Conservation (phyloP, 495 filamentous ascomycete genomes). For the Aspergillus ostianus region DNA sequence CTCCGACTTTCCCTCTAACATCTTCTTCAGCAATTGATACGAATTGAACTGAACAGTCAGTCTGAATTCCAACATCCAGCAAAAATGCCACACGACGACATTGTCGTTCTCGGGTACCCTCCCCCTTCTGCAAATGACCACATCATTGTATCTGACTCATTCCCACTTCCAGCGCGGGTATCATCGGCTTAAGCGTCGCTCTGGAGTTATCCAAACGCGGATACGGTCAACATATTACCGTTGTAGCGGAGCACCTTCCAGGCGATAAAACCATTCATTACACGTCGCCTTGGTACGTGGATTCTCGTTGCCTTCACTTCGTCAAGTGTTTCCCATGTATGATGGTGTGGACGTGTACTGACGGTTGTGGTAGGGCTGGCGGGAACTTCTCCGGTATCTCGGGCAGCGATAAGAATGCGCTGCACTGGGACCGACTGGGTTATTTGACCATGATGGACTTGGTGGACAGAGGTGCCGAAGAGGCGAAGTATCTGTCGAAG, state of each 20-base stretch:
- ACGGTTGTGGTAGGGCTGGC: slow-evolving; percentile 23
- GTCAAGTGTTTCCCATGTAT: too few relatives aligned
- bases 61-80: background rate
- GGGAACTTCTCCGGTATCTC: slow-evolving; percentile 37
- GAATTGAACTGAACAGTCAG: too few relatives aligned
- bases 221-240: slow-evolving; percentile 23
- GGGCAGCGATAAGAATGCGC: slow-evolving; percentile 28
- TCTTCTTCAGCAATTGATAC: too few relatives aligned
- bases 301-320: too few relatives aligned
- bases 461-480: slow-evolving; percentile 19
- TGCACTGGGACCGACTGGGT: slow-evolving; percentile 30
- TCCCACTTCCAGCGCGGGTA: slow-evolving; percentile 23
- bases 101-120: slow-evolving; percentile 23
- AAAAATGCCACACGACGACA: slow-evolving; percentile 17
- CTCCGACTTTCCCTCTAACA: too few relatives aligned
- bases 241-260: slow-evolving; percentile 33
- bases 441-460: slow-evolving; percentile 22
- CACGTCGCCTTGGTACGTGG: slow-evolving; percentile 37
- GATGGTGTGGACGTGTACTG: background rate
- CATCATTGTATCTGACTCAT: background rate
- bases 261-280: slow-evolving; percentile 28
- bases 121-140: too few relatives aligned
- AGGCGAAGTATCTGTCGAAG: slow-evolving; percentile 24
- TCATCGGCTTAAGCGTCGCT: slow-evolving; percentile 38
- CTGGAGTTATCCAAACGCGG: slow-evolving; percentile 28